Conservation (phyloP, 148 eudicot species). For the Vaccinium myrtillus region DNA sequence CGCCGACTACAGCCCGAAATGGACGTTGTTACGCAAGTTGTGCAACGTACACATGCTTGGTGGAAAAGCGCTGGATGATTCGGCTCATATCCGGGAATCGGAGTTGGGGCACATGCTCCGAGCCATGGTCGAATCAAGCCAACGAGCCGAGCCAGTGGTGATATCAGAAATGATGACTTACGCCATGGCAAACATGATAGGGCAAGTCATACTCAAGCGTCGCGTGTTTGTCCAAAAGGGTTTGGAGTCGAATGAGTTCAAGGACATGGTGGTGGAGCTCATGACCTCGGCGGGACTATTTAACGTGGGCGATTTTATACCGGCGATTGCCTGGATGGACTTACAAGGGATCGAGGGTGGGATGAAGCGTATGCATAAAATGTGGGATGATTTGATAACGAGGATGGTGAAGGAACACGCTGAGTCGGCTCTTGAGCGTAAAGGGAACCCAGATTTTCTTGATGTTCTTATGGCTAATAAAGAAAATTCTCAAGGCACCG, state of each 20-base stretch:
- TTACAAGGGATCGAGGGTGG: conserved; percentile 28
- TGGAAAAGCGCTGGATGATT: conserved; percentile 24
- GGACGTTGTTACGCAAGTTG: conserved; percentile 27
- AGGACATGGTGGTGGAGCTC: conserved; percentile 25
- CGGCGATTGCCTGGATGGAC: conserved; percentile 30
- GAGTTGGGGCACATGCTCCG: conserved; percentile 18
- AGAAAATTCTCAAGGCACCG: not conserved
- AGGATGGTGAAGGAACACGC: conserved; percentile 29
- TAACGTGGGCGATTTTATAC: conserved; percentile 30
- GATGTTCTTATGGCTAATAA: not conserved
- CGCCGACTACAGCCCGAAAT: conserved; percentile 26
- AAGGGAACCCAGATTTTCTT: conserved; percentile 29
- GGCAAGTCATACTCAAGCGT: conserved; percentile 20
- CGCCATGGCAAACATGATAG: conserved; percentile 28
- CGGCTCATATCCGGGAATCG: conserved; percentile 8
- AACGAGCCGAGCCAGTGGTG: conserved; percentile 15
- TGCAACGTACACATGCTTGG: conserved; percentile 32
- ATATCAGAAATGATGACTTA: conserved; percentile 24
- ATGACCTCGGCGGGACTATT: conserved; percentile 26
- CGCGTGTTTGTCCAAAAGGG: conserved; percentile 24
- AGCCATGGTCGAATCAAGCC: conserved; percentile 9
- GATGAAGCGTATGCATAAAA: conserved; percentile 29
- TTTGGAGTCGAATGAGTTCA: conserved; percentile 20
- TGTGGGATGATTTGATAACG: conserved; percentile 19
- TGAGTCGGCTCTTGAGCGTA: conserved; percentile 17